Evolutionary conservation across 2,329 filamentous ascomycete genomes (phyloP).

Genomic region (Fusarium nodosum): DNA sequence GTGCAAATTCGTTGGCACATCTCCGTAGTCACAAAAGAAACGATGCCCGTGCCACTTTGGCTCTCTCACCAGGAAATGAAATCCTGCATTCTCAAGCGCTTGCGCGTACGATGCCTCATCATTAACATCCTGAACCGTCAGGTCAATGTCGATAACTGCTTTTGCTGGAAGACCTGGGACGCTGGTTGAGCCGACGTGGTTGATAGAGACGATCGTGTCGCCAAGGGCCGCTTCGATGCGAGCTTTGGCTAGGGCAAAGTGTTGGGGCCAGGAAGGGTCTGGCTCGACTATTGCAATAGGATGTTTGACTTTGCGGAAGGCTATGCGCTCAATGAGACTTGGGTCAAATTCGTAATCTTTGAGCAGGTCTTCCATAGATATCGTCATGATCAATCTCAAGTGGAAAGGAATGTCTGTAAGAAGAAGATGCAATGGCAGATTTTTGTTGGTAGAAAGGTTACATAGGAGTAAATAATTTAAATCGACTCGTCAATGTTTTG

Average conservation of each 20-base stretch:
- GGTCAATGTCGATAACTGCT: constrained; percentile 66
- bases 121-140: constrained; percentile 58
- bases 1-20: constrained; percentile 61
- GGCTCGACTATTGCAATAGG: constrained; percentile 54
- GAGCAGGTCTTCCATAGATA: constrained; percentile 47
- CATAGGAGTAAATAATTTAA: not conserved
- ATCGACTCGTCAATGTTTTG: not conserved
- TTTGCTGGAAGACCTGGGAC: constrained; percentile 65
- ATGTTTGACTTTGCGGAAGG: constrained; percentile 43
- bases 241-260: constrained; percentile 51
- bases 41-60: constrained; percentile 64
- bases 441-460: not conserved
- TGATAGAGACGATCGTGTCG: constrained; percentile 54
- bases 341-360: constrained; percentile 47
- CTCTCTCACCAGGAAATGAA: constrained; percentile 62
- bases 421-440: fast-evolving
- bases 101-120: constrained; percentile 60
- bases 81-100: constrained; percentile 59
- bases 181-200: constrained; percentile 66
- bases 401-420: fast-evolving
- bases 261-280: constrained; percentile 55
- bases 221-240: constrained; percentile 56
- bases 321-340: constrained; percentile 44
- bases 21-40: constrained; percentile 57
- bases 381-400: constrained; percentile 21